Evolutionary conservation across 208 protist species (phyloP), one percentile per base, ranked within the genome.

Genomic region (Porcisia hertigi): DNA sequence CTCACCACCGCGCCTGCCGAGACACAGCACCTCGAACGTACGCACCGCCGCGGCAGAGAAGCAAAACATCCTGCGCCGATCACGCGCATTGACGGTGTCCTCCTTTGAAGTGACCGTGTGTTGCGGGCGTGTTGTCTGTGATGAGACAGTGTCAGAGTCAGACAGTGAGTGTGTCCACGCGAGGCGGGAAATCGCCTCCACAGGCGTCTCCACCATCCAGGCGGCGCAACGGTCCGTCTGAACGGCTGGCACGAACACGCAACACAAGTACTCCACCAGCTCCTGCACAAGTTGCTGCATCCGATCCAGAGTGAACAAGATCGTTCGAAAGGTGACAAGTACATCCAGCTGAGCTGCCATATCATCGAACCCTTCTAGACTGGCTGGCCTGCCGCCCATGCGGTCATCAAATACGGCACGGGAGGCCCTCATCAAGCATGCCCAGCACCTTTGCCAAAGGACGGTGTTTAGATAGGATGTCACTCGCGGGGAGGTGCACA

Each of bases 1-100:
- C 78, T 82, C 73, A n/a, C 64, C 69, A 7, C 59, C 62, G 45
- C 55, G 75, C 23, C 67, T 34, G 58, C 69, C 66, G 34, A 69
- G 45, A 12, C 47, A 57, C 58, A 82, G 41, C 49, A 82, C 78
- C 43, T 82, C 78, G 47, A 75, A 82, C 2, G 78, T 53, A 9
- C 73, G 73, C 69, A 78, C n/a, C 1, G 59, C 30, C 1, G 66
- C 23, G 8, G 72, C 16, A 20, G 78, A 78, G 45, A 82, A 75
- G 30, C 60, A 11, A 53, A 69, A 47, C 18, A 30, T 2, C 4
- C 23, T 3, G 6, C 23, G 18, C 11, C 55, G 9, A 12, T 57
- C 41, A 25, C 49, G 16, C 14, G 5, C 47, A 39, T 71, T 43
- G 34, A 23, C 5, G 20, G 25, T 39, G 47, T 58, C 20, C 16